A percentile compares a stretch with the other conserved stretches of the same genome.
These are phyloP conservation scores for Neoarthrinium moseri DNA, from an alignment of 2,329 filamentous ascomycete species.

Conservation along the genomic window DNA sequence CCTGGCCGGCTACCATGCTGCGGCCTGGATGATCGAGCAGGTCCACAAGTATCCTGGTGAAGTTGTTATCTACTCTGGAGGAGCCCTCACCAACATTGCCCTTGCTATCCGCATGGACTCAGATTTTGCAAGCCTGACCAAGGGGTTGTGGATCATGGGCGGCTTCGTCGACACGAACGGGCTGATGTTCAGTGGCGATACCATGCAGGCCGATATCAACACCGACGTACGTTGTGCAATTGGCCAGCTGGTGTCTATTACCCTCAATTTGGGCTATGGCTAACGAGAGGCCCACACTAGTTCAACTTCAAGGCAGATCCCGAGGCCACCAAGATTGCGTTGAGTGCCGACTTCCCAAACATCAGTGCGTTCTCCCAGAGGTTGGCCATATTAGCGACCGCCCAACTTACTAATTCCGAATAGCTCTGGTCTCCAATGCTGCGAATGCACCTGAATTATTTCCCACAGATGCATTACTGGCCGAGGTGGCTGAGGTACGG, in stretches of 20 bases:
- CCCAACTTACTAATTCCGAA: not conserved
- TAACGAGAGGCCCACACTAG: constrained; percentile 20
- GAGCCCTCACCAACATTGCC: constrained; percentile 48
- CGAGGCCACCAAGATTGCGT: constrained; percentile 46
- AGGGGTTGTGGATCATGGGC: constrained; percentile 49
- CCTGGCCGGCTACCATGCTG: constrained; percentile 35
- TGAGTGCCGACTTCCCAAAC: constrained; percentile 44
- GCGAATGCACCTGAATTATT: constrained; percentile 13
- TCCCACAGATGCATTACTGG: constrained; percentile 10
- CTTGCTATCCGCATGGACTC: constrained; percentile 44
- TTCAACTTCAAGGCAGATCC: constrained; percentile 52
- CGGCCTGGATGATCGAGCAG: constrained; percentile 45
- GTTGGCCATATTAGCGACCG: too few species aligned
- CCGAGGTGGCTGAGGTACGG: constrained; percentile 16
- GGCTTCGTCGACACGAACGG: constrained; percentile 45
- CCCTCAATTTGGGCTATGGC: not conserved
- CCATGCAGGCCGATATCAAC: constrained; percentile 22
- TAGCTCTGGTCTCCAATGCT: constrained; percentile 14
- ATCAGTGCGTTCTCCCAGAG: constrained; percentile 33
- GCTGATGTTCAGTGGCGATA: constrained; percentile 22
- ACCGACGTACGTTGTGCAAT: constrained; percentile 18
- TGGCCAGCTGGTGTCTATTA: not conserved
- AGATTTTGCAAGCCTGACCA: constrained; percentile 42
- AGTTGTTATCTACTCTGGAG: constrained; percentile 45
- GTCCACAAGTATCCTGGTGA: constrained; percentile 48